Evolutionary conservation across 768 basidiomycete species (phyloP).

Genomic region (Leucogyrophana mollusca): DNA sequence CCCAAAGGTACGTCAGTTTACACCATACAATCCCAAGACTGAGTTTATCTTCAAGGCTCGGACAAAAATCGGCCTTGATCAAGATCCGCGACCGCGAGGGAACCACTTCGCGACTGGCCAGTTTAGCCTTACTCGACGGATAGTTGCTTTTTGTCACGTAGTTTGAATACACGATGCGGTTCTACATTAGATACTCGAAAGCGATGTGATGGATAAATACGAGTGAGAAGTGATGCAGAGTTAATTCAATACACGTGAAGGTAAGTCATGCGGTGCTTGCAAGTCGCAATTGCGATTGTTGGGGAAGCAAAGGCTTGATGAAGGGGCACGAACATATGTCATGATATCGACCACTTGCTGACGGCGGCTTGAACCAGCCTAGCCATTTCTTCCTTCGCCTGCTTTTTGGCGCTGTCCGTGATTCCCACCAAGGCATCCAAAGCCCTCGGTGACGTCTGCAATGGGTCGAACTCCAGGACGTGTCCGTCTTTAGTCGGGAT

Average conservation of each 20-base stretch:
- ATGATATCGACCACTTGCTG: slow-evolving; percentile 54
- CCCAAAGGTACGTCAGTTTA: slow-evolving; percentile 29
- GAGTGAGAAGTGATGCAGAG: no score
- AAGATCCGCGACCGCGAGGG: slow-evolving; percentile 65
- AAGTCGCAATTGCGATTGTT: no score
- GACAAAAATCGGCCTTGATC: slow-evolving; percentile 42
- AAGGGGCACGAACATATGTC: no score
- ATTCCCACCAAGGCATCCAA: slow-evolving; percentile 79
- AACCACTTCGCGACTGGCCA: slow-evolving; percentile 51
- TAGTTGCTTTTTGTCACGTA: slow-evolving; percentile 10
- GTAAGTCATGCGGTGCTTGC: no score
- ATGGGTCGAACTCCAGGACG: slow-evolving; percentile 82
- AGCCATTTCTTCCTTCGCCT: slow-evolving; percentile 75
- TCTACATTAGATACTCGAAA: no score
- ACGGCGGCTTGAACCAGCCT: slow-evolving; percentile 70
- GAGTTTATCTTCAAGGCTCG: slow-evolving; percentile 13
- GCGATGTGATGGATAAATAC: no score
- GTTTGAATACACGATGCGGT: background rate
- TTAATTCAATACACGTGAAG: no score
- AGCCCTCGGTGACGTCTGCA: slow-evolving; percentile 67
- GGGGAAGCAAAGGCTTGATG: no score
- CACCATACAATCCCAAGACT: background rate
- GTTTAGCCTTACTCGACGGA: slow-evolving; percentile 35
- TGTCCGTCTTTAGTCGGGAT: slow-evolving; percentile 83
- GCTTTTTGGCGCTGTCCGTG: slow-evolving; percentile 79